These are phyloP conservation scores for Areca catechu DNA, from an alignment of 176 grass and related monocot genomes.

Conservation along the genomic window DNA sequence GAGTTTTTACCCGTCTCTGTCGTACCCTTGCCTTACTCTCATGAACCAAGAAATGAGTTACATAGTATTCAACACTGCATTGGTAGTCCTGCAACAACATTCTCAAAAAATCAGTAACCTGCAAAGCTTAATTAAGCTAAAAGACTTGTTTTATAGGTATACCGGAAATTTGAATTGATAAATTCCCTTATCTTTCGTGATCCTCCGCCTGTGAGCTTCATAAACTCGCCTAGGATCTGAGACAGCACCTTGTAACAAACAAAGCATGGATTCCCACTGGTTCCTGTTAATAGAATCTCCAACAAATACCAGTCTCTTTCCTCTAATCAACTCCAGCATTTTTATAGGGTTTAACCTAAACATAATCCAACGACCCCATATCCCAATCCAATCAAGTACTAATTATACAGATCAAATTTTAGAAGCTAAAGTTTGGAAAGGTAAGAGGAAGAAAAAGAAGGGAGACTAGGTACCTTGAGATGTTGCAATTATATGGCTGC, in stretches of 20 bases:
- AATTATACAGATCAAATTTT: not conserved
- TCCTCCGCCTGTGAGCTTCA: constrained; percentile 45
- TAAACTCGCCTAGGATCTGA: constrained; percentile 51
- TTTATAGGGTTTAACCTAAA: constrained; percentile 59
- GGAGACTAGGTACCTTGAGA: constrained; percentile 42
- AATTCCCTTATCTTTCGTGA: constrained; percentile 75
- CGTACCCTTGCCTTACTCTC: constrained; percentile 69
- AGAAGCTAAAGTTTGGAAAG: not conserved
- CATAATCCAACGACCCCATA: constrained; percentile 12
- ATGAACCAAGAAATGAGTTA: constrained; percentile 86
- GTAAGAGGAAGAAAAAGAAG: not conserved
- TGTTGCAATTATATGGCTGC: constrained; percentile 63
- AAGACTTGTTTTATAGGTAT: constrained; percentile 16
- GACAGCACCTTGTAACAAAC: constrained; percentile 48
- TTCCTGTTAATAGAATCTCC: constrained; percentile 96
- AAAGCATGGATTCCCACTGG: constrained; percentile 98
- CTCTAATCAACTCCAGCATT: constrained; percentile 66
- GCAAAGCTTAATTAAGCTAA: constrained; percentile 12
- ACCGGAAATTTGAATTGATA: constrained; percentile 86
- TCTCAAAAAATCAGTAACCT: constrained; percentile 6
- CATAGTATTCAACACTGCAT: constrained; percentile 80
- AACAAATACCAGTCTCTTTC: constrained; percentile 67
- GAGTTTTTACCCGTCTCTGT: constrained; percentile 44
- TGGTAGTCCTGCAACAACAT: constrained; percentile 62
- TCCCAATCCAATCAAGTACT: not conserved